Base-by-base conservation (phyloP, 148 eudicot species). In the Agrostemma githago region DNA sequence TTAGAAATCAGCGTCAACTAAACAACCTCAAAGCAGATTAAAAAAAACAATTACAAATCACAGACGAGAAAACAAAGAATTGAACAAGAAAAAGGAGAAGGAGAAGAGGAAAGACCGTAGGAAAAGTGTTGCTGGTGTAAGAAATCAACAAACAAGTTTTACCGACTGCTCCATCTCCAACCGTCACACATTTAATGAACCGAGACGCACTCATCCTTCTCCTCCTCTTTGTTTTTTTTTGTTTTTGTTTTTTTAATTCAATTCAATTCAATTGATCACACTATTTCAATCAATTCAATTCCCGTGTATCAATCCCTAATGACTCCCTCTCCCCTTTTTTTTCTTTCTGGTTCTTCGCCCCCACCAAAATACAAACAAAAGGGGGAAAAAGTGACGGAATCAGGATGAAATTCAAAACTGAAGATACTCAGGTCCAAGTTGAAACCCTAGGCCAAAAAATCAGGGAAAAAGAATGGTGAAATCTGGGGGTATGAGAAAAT, bases 61-160 rank as follows among this genome's bases (percentile, higher is more conserved):
- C 4, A 12, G 6, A 40, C 10, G 34, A 4, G 5, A 39, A 5
- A 63, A 63, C 43, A 40, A 7, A 15, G 0, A n/a, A 42, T 51
- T 11, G 15, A 51, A 2, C 16, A 66, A 12, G 41, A 42, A n/a
- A 16, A 56, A 43, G 76, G 51, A 20, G 26, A 62, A 54, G 34
- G 34, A 26, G 34, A 26, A 26, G 34, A 26, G 34, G 34, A 74
- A 80, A 72, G 26, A 92, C 97, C 83, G 97, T 92, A 68, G 97
- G 97, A 66, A 92, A 92, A 46, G 97, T 92, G 76, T 88, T 92
- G 91, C 97, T 92, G 86, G 97, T 92, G 86, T 92, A 92, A 21
- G 97, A 92, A 74, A 92, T 92, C 82, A 92, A 82, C 79, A 92
- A 84, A 72, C 97, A 92, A 42, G 97, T 92, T 79, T 92, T 92